Conservation (phyloP, 148 eudicot species). For the Drosera capensis region DNA sequence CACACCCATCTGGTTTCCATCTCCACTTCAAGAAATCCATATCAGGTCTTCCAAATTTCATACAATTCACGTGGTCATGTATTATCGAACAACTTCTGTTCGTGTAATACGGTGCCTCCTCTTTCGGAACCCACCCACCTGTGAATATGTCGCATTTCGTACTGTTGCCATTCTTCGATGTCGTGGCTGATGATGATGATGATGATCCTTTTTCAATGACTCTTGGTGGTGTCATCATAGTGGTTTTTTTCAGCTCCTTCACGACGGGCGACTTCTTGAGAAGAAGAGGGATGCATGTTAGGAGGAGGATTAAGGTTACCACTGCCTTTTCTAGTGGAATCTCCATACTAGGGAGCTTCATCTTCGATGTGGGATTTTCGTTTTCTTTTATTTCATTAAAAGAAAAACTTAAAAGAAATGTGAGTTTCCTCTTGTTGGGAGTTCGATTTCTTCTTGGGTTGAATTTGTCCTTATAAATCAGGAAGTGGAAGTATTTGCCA, state of each 20-base stretch:
- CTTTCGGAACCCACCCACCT: constrained; percentile 3
- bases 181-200: too few species aligned
- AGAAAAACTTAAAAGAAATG: too few species aligned
- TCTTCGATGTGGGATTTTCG: not conserved
- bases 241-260: not conserved
- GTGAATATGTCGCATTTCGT: constrained; percentile 3
- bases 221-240: not conserved
- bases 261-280: not conserved
- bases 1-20: constrained; percentile 6
- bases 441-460: too few species aligned
- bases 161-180: not conserved
- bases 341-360: not conserved
- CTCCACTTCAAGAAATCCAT: constrained; percentile 6
- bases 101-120: constrained; percentile 4
- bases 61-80: constrained; percentile 2
- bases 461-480: too few species aligned
- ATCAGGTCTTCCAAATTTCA: constrained; percentile 5
- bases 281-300: not conserved
- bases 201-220: not conserved
- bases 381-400: not conserved
- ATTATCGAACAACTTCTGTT: constrained; percentile 2
- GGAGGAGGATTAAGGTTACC: not conserved
- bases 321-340: not conserved
- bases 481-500: too few species aligned
- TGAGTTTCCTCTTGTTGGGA: too few species aligned